Conservation (phyloP, 371 early-diverging fungal genomes). For the Mortierella sp. region DNA sequence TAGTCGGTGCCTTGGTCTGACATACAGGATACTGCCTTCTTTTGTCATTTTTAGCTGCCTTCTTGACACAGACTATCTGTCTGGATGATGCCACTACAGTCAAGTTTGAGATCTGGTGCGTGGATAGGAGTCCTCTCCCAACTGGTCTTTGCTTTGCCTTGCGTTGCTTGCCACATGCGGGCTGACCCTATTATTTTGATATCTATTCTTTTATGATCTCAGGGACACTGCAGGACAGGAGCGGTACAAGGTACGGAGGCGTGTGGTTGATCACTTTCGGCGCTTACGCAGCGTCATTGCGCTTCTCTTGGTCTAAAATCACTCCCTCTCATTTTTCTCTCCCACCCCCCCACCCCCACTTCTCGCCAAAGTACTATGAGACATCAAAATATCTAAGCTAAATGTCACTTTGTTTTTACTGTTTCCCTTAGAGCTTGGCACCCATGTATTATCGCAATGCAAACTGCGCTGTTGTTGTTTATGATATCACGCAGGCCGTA, state of each 20-base stretch:
- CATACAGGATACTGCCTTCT: neutral
- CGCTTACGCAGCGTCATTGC: neutral
- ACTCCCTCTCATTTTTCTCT: neutral
- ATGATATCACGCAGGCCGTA: slow-evolving; percentile 96
- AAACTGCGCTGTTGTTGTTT: slow-evolving; percentile 95
- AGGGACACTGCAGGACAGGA: slow-evolving; percentile 98
- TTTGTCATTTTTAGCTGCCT: slow-evolving; percentile 73
- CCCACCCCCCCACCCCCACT: too few species aligned
- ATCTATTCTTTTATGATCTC: slow-evolving; percentile 2
- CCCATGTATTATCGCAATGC: slow-evolving; percentile 99
- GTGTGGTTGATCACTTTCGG: neutral
- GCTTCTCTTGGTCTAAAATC: neutral
- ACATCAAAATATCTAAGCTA: too few species aligned
- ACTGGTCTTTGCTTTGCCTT: neutral
- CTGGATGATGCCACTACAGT: slow-evolving; percentile 80
- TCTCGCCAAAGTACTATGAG: too few species aligned
- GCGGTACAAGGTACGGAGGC: slow-evolving; percentile 87
- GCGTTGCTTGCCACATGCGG: too few species aligned
- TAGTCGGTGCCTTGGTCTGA: neutral
- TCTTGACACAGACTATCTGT: slow-evolving; percentile 79
- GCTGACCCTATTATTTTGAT: neutral
- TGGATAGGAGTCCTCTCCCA: slow-evolving; percentile 17
- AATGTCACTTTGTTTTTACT: neutral
- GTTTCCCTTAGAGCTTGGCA: slow-evolving; percentile 82
- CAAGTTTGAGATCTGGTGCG: slow-evolving; percentile 93